Percentiles rank a stretch among this genome's conserved stretches.
Evolutionary conservation across 2,329 filamentous ascomycete species (phyloP).

Genomic region (Didymella pomorum): DNA sequence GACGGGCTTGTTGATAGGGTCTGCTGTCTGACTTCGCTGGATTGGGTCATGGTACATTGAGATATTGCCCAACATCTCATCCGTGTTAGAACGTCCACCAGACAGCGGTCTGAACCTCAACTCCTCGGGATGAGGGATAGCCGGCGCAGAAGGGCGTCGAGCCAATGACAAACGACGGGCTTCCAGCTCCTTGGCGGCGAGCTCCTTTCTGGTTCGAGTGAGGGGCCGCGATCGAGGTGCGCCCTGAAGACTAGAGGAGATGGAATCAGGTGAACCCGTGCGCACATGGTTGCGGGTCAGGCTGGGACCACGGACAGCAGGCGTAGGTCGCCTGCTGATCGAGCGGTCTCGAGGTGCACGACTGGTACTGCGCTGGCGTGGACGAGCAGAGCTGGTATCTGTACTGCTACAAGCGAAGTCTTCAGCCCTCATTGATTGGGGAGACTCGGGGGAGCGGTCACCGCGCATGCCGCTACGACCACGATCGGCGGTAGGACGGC

Average conservation of each 20-base stretch:
- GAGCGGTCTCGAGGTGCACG: conserved; percentile 57
- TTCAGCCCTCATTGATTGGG: conserved; percentile 74
- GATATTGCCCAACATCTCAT: conserved; percentile 53
- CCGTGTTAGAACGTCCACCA: conserved; percentile 48
- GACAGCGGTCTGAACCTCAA: conserved; percentile 46
- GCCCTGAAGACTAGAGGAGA: conserved; percentile 44
- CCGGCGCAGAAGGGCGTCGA: conserved; percentile 77
- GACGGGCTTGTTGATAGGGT: conserved; percentile 58
- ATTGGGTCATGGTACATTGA: conserved; percentile 49
- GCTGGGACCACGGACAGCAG: conserved; percentile 41
- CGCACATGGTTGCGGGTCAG: conserved; percentile 47
- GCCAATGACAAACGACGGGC: conserved; percentile 81
- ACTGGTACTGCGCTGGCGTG: conserved; percentile 61
- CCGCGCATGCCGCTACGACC: conserved; percentile 47
- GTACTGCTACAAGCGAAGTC: conserved; percentile 62
- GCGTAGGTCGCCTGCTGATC: conserved; percentile 44
- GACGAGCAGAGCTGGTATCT: conserved; percentile 67
- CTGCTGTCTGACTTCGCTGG: conserved; percentile 70
- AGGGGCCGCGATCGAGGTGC: conserved; percentile 34
- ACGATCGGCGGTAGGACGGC: conserved; percentile 43
- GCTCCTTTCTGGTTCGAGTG: conserved; percentile 53
- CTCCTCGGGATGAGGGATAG: conserved; percentile 77
- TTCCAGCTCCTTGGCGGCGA: conserved; percentile 80
- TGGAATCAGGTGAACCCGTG: conserved; percentile 47
- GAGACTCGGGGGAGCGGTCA: conserved; percentile 78